Base-by-base conservation (phyloP, 495 filamentous ascomycete genomes). In the Neurospora cerealis region DNA sequence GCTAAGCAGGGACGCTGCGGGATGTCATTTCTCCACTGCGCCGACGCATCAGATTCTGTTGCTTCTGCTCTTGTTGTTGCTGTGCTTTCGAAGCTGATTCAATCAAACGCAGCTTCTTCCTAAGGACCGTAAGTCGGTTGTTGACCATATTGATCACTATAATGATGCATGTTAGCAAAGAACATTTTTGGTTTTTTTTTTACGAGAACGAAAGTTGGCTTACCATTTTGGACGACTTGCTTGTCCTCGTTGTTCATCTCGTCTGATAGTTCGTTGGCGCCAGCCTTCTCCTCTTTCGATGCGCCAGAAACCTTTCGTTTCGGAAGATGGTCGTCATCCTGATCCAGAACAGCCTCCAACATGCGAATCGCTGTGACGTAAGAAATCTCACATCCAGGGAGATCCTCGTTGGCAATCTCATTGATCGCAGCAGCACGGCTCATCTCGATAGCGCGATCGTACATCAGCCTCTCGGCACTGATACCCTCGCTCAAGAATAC, bases 381-480 rank as follows among this genome's bases (percentile, higher is more conserved):
- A 32, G 92, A 91, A n/a, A 97, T 89, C 79, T 98, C 95, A 74
- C 95, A 97, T 24, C 93, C 95, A 2, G 83, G 81, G 2, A 99
- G 86, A 84, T 99, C 95, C 73, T 96, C 93, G 70, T 93, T 92
- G 10, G 95, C 93, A 71, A 98, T 91, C 83, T 99, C 96, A 77
- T 95, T 97, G 79, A 98, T 95, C 4, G 96, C 96, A 7, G 96
- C 94, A 3, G 93, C 88, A 44, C 94, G 90, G 76, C 93, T 97
- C 96, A 99, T 97, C 80, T 99, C 96, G 32, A 97, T 82, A 4
- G 96, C 96, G 17, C 96, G 93, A 75, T 99, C 96, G 77, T 97
- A 99, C 96, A 99, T 99, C 69, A 99, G 83, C 81, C 93, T 97
- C 83, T 98, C 96, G 0, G 96, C 96, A 28, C 94, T 97, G 48